phyloP scores from a whole-genome alignment of 192 early-diverging fungal genomes.

The Coemansia brasiliensis region DNA sequence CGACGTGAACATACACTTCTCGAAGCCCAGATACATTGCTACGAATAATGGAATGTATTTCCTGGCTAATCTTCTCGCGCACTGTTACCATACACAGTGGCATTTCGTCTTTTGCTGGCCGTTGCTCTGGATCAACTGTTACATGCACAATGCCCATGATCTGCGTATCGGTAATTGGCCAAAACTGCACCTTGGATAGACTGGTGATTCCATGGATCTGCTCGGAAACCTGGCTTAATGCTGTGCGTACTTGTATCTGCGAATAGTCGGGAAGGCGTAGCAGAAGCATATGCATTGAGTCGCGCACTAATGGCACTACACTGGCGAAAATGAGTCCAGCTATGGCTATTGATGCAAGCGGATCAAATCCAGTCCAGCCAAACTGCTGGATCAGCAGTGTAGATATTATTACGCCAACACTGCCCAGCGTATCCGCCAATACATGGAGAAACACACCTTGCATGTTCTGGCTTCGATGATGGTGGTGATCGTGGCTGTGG shows the following conservation, averaged over 20 bases:
- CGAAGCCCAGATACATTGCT: slow-evolving; percentile 31
- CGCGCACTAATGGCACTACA: slow-evolving; percentile 80
- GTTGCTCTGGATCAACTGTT: slow-evolving; percentile 10
- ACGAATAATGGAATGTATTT: slow-evolving; percentile 19
- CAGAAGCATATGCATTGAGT: slow-evolving; percentile 61
- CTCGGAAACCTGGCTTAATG: slow-evolving; percentile 18
- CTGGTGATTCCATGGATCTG: slow-evolving; percentile 9
- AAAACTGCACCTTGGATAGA: slow-evolving; percentile 38
- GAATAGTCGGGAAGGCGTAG: slow-evolving; percentile 45
- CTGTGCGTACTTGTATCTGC: slow-evolving; percentile 25
- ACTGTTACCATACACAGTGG: slow-evolving; percentile 19
- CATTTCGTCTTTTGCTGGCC: slow-evolving; percentile 18
- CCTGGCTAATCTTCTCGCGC: slow-evolving; percentile 12
- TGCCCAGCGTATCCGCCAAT: slow-evolving; percentile 91
- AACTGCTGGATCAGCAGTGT: slow-evolving; percentile 84
- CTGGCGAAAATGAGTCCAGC: slow-evolving; percentile 81
- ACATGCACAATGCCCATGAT: slow-evolving; percentile 39
- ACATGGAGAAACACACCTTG: slow-evolving; percentile 94
- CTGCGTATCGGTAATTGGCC: slow-evolving; percentile 47
- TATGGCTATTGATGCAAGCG: slow-evolving; percentile 90
- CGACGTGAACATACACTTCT: slow-evolving; percentile 43
- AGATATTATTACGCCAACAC: slow-evolving; percentile 94
- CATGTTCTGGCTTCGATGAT: slow-evolving; percentile 80
- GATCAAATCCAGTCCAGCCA: slow-evolving; percentile 95
- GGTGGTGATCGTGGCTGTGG: slow-evolving; percentile 40